Base-by-base conservation (phyloP, 345 rosid genomes). In the Salix exigua region DNA sequence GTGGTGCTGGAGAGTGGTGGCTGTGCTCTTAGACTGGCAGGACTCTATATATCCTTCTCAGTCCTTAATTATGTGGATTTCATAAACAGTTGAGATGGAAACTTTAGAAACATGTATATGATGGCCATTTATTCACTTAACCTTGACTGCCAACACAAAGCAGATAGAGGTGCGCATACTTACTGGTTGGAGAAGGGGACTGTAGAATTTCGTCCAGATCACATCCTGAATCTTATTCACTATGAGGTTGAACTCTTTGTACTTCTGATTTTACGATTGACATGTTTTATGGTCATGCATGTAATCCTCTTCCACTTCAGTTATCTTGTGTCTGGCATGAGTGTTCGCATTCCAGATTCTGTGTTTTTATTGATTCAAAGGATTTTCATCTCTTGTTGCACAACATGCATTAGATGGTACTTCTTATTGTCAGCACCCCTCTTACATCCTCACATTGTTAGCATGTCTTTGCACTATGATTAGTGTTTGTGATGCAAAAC, bases 41-140 rank as follows among this genome's bases (percentile, higher is more conserved):
- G 98, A 80, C 98, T 96, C 66, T 93, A 96, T 81, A 96, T 96
- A 96, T 96, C 99, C 99, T 96, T 79, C 31, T 25, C 37, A 44
- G 68, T 16, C 71, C 65, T 31, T 19, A 72, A 65, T 64, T 50
- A 1, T 51, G 74, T 75, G 35, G 38, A 68, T 33, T 30, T 26
- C 23, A 31, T 80, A 46, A 50, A 35, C 58, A 64, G 74, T 74
- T 48, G 69, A 58, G 72, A 44, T 40, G 75, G 28, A 58, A 58
- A 78, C 70, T 78, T 33, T 37, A 71, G 76, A 71, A 18, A 67
- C 35, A 61, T 70, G 63, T 14, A 7, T 2, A 70, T 33, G 63
- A 7, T 26, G 40, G 40, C 66, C 70, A 65, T 61, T 81, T 66
- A 55, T 42, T 68, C 19, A 4, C 37, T 53, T 75, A 70, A 44